phyloP scores from a whole-genome alignment of 352 stramenopile species.

The Globisporangium irregulare region DNA sequence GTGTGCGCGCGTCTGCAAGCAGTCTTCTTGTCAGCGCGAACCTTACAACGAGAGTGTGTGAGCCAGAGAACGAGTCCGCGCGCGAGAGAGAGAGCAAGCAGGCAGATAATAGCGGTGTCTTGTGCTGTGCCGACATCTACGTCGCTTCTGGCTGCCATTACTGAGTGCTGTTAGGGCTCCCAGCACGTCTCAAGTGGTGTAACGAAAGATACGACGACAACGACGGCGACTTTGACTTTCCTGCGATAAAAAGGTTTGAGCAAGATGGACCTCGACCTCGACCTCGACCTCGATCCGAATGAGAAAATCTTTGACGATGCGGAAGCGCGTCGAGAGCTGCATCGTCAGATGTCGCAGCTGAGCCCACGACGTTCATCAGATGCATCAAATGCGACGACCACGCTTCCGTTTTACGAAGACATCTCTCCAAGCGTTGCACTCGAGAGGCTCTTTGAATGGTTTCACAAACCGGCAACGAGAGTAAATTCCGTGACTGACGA shows the following conservation, averaged over 20 bases:
- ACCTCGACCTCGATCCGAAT: conserved; percentile 32
- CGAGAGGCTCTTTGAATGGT: conserved; percentile 42
- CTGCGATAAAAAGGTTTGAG: background rate
- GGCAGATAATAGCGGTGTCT: background rate
- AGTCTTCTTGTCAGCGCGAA: background rate
- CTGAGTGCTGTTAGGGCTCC: background rate
- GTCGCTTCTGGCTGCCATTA: background rate
- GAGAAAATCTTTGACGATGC: conserved; percentile 33
- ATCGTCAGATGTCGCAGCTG: conserved; percentile 35
- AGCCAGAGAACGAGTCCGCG: background rate
- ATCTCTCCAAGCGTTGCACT: conserved; percentile 43
- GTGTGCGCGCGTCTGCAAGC: background rate
- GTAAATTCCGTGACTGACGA: background rate
- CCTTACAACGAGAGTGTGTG: background rate
- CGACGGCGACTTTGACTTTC: background rate
- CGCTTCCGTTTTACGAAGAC: conserved; percentile 51
- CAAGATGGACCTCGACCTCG: conserved; percentile 23
- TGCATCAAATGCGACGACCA: conserved; percentile 30
- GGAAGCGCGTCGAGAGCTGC: conserved; percentile 22
- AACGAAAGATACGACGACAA: conserved; percentile 1
- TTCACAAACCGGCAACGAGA: conserved; percentile 4
- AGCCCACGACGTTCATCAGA: conserved; percentile 31
- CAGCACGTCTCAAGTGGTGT: background rate
- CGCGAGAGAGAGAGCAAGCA: background rate
- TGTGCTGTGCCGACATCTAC: background rate